Evolutionary conservation across 1,284 basidiomycete genomes (phyloP).

Genomic region (Grifola frondosa): DNA sequence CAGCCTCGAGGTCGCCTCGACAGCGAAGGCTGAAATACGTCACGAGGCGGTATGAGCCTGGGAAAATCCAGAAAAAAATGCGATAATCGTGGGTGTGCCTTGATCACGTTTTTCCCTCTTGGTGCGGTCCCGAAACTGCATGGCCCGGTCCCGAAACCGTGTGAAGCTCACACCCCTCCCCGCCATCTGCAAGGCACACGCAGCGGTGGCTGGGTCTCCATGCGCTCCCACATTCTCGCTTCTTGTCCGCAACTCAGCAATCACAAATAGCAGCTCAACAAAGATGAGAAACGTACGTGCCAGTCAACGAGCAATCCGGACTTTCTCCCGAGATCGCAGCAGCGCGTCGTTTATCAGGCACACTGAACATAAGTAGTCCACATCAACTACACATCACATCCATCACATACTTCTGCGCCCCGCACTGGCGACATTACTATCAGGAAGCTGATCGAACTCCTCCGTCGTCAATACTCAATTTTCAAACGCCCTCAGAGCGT

Average conservation of each 20-base stretch:
- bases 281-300: no score
- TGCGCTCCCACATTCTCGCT: no score
- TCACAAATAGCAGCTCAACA: no score
- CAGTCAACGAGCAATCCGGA: no score
- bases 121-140: constrained; percentile 16
- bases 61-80: constrained; percentile 3
- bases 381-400: no score
- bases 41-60: constrained; percentile 22
- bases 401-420: no score
- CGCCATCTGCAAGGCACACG: no score
- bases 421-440: neutral
- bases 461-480: constrained; percentile 12
- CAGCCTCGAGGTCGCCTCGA: constrained; percentile 15
- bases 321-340: no score
- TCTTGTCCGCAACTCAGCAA: no score
- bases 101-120: constrained; percentile 7
- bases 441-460: constrained; percentile 1
- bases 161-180: constrained; percentile 1
- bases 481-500: constrained; percentile 34
- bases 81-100: constrained; percentile 4
- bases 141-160: constrained; percentile 19
- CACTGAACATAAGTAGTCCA: no score
- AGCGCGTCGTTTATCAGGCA: no score
- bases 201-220: no score
- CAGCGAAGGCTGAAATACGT: constrained; percentile 17